Conservation (phyloP, 2,329 filamentous ascomycete species). For the Phoma sp. region DNA sequence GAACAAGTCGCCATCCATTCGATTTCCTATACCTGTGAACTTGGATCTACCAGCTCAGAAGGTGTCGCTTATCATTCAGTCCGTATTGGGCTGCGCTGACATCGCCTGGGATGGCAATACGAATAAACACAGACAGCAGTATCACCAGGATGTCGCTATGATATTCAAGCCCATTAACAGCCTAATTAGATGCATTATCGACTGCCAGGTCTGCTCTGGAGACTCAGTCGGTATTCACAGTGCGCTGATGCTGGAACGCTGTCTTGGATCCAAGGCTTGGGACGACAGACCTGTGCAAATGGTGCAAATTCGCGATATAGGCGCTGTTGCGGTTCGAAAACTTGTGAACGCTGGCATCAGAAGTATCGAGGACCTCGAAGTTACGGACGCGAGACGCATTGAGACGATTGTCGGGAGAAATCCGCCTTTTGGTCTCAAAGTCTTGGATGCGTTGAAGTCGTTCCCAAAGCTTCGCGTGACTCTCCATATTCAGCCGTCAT, state of each 20-base stretch:
- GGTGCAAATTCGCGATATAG: conserved; percentile 81
- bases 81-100: conserved; percentile 72
- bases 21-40: conserved; percentile 73
- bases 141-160: conserved; percentile 65
- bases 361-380: conserved; percentile 73
- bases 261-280: conserved; percentile 78
- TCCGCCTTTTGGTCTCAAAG: conserved; percentile 78
- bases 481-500: conserved; percentile 58
- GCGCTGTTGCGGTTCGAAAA: conserved; percentile 76
- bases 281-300: conserved; percentile 83
- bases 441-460: conserved; percentile 68
- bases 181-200: conserved; percentile 76
- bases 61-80: conserved; percentile 78
- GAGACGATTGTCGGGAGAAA: conserved; percentile 80
- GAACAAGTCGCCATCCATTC: conserved; percentile 73
- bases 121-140: conserved; percentile 62
- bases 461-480: conserved; percentile 75
- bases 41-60: conserved; percentile 75
- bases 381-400: conserved; percentile 72
- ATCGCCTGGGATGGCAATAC: conserved; percentile 61
- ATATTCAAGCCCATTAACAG: conserved; percentile 75
- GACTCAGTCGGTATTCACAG: conserved; percentile 74
- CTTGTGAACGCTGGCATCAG: conserved; percentile 74
- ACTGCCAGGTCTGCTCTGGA: conserved; percentile 69
- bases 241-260: conserved; percentile 79